Conservation (phyloP, 768 basidiomycete genomes). For the Lentinula lateritia region DNA sequence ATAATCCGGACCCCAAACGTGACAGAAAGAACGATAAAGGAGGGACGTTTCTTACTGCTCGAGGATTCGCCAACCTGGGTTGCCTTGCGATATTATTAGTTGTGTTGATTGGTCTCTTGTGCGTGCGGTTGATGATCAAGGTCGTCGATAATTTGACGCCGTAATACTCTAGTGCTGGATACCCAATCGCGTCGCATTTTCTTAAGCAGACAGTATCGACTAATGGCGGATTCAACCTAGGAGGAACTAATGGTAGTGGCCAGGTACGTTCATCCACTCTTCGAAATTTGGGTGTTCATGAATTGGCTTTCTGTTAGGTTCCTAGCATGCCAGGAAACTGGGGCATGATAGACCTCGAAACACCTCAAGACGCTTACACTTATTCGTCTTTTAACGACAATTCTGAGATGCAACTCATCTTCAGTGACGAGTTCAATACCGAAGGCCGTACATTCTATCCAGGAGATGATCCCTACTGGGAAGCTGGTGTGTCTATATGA, state of each 20-base stretch:
- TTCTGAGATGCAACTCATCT: slow-evolving; percentile 45
- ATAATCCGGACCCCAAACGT: slow-evolving; percentile 55
- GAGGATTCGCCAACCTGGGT: slow-evolving; percentile 64
- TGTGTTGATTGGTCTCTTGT: slow-evolving; percentile 52
- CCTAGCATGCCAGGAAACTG: slow-evolving; percentile 35
- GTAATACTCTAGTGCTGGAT: slow-evolving; percentile 26
- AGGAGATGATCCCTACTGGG: slow-evolving; percentile 63
- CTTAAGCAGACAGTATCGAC: slow-evolving; percentile 9
- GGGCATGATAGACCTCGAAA: slow-evolving; percentile 40
- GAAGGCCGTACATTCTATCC: slow-evolving; percentile 70
- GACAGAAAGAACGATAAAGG: slow-evolving; percentile 50
- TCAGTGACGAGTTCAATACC: slow-evolving; percentile 77
- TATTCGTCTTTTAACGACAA: slow-evolving; percentile 30
- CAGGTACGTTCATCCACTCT: slow-evolving; percentile 1
- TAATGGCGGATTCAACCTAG: slow-evolving; percentile 56
- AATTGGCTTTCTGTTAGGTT: slow-evolving; percentile 34
- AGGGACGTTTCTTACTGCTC: slow-evolving; percentile 52
- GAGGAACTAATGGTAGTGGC: slow-evolving; percentile 3
- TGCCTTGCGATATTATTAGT: slow-evolving; percentile 55
- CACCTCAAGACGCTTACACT: slow-evolving; percentile 28
- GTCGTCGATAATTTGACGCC: not conserved
- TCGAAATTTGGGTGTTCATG: slow-evolving; percentile 45
- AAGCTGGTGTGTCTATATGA: slow-evolving; percentile 21
- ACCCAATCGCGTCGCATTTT: slow-evolving; percentile 17
- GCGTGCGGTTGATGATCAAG: slow-evolving; percentile 20